Evolutionary conservation across 768 basidiomycete species (phyloP).

Genomic region (Scleroderma citrinum): DNA sequence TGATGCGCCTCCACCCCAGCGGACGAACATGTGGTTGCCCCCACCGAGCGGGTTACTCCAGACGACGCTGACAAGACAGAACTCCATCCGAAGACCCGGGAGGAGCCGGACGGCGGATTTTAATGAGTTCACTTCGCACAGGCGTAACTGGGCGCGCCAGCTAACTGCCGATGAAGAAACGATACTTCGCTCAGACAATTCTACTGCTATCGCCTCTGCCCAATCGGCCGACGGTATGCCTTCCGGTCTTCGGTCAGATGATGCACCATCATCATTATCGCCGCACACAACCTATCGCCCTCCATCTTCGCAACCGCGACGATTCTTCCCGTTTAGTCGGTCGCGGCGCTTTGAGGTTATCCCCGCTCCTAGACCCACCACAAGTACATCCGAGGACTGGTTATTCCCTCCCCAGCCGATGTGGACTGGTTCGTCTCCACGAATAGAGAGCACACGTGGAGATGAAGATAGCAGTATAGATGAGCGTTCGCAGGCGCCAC

Average conservation of each 20-base stretch:
- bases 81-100: constrained; percentile 54
- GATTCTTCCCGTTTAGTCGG: constrained; percentile 54
- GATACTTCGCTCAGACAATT: constrained; percentile 7
- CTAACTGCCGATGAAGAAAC: constrained; percentile 25
- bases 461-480: constrained; percentile 27
- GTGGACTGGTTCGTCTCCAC: constrained; percentile 15
- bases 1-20: constrained; percentile 19
- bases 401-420: constrained; percentile 24
- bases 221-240: not conserved
- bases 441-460: constrained; percentile 8
- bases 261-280: not conserved
- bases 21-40: constrained; percentile 16
- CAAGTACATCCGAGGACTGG: constrained; percentile 28
- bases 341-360: constrained; percentile 38
- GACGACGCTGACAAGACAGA: constrained; percentile 44
- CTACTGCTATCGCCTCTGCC: not conserved
- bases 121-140: constrained; percentile 63
- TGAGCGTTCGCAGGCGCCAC: constrained; percentile 38
- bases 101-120: constrained; percentile 59
- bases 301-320: constrained; percentile 31
- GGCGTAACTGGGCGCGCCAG: constrained; percentile 45
- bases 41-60: constrained; percentile 21
- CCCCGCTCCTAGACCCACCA: constrained; percentile 25
- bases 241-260: constrained; percentile 4
- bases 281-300: constrained; percentile 3